Conservation (phyloP, 2,329 filamentous ascomycete species). For the Madurella fahalii region DNA sequence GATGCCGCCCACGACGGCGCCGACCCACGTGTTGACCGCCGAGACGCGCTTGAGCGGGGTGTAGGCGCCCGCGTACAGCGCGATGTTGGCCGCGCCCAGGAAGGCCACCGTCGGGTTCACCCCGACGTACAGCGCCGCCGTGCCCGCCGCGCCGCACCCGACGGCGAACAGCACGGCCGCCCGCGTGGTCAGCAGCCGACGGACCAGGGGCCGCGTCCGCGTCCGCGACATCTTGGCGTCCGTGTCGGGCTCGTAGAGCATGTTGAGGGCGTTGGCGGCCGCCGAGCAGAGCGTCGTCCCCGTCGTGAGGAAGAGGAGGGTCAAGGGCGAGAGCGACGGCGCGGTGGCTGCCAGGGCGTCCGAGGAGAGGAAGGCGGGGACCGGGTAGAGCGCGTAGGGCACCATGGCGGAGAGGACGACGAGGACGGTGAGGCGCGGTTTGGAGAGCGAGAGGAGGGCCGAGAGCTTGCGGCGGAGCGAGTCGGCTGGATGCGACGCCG, state of each 20-base stretch:
- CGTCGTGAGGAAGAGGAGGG: slow-evolving; percentile 83
- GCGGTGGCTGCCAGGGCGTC: slow-evolving; percentile 55
- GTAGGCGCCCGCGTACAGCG: slow-evolving; percentile 86
- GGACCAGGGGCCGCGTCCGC: slow-evolving; percentile 81
- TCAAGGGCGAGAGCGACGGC: slow-evolving; percentile 84
- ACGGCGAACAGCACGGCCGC: slow-evolving; percentile 75
- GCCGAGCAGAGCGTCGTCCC: slow-evolving; percentile 88
- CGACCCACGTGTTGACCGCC: slow-evolving; percentile 90
- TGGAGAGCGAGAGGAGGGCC: slow-evolving; percentile 85
- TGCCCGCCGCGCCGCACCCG: slow-evolving; percentile 64
- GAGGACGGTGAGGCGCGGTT: slow-evolving; percentile 86
- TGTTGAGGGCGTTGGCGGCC: slow-evolving; percentile 91
- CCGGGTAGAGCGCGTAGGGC: slow-evolving; percentile 88
- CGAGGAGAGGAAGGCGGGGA: slow-evolving; percentile 76
- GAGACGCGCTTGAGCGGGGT: slow-evolving; percentile 87
- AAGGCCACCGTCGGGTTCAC: slow-evolving; percentile 92
- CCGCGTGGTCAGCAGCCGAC: slow-evolving; percentile 67
- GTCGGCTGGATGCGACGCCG: slow-evolving; percentile 45
- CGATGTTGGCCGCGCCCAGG: slow-evolving; percentile 79
- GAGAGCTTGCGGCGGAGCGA: slow-evolving; percentile 65
- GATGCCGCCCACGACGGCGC: slow-evolving; percentile 86
- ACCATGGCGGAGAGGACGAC: slow-evolving; percentile 88
- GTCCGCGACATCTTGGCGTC: slow-evolving; percentile 95
- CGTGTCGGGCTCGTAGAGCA: slow-evolving; percentile 88
- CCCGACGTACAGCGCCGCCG: slow-evolving; percentile 74